These are phyloP conservation scores for Tetrapisispora pingtungensis DNA, from an alignment of 805 yeast genomes.

Conservation along the genomic window DNA sequence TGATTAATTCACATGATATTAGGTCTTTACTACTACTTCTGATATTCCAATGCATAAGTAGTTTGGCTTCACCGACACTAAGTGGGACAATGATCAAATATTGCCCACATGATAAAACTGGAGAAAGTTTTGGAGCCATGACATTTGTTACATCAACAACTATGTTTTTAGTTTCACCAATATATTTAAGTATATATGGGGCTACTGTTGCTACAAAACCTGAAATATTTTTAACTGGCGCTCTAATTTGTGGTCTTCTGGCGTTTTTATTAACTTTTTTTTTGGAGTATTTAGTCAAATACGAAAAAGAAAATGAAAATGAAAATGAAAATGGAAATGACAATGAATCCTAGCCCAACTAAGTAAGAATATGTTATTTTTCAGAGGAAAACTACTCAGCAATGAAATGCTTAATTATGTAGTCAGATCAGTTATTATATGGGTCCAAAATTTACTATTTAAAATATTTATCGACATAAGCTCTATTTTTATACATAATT, in stretches of 20 bases:
- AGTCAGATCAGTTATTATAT: too few species aligned
- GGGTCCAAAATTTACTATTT: too few species aligned
- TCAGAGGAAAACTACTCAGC: too few species aligned
- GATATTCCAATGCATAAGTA: constrained; percentile 37
- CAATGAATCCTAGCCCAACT: too few species aligned
- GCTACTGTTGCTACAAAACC: constrained; percentile 34
- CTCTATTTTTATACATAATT: too few species aligned
- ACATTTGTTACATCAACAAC: constrained; percentile 47
- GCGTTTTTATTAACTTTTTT: constrained; percentile 5
- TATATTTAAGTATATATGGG: constrained; percentile 40
- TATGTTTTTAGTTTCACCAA: constrained; percentile 40
- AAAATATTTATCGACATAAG: too few species aligned
- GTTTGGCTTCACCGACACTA: constrained; percentile 46
- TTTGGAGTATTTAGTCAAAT: background rate
- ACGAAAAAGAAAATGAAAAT: background rate
- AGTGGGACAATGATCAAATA: constrained; percentile 54
- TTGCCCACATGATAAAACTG: constrained; percentile 47
- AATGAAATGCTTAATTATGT: too few species aligned
- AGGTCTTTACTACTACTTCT: constrained; percentile 25
- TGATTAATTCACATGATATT: constrained; percentile 18
- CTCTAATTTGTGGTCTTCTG: constrained; percentile 11
- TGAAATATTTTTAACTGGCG: constrained; percentile 28
- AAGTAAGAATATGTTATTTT: too few species aligned
- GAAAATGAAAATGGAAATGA: background rate
- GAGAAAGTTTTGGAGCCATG: constrained; percentile 66